Percentiles rank a stretch among this genome's conserved stretches.
Evolutionary conservation across 805 yeast genomes (phyloP).

Genomic region (Yamadazyma paraphyllophila): DNA sequence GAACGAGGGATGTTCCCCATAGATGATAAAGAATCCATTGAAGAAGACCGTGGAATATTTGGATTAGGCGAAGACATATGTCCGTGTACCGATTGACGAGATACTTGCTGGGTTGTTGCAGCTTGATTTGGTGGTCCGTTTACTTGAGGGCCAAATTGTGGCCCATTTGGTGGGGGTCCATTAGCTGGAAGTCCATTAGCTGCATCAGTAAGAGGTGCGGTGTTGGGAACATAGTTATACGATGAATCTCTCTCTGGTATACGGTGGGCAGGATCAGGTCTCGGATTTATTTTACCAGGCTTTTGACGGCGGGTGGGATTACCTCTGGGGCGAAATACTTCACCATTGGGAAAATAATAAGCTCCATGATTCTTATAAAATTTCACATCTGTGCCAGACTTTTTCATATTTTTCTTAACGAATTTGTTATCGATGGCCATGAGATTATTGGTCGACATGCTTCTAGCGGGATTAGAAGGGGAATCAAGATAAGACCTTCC

Average conservation of each 20-base stretch:
- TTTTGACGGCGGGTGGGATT: conserved; percentile 39
- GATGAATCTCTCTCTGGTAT: neutral
- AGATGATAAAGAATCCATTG: conserved; percentile 3
- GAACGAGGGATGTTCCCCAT: conserved; percentile 7
- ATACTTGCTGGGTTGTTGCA: conserved; percentile 1
- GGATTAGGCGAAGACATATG: conserved; percentile 1
- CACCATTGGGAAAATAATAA: conserved; percentile 53
- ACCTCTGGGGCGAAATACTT: conserved; percentile 47
- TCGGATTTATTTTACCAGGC: conserved; percentile 28
- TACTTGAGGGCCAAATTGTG: neutral
- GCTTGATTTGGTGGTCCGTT: neutral
- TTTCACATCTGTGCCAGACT: conserved; percentile 6
- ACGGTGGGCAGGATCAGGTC: neutral
- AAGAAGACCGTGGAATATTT: conserved; percentile 4
- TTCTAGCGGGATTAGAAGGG: conserved; percentile 17
- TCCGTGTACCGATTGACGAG: conserved; percentile 2
- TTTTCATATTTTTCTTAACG: conserved; percentile 34
- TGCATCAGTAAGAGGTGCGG: neutral
- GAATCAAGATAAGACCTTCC: neutral
- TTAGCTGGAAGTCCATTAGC: no score
- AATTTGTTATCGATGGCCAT: conserved; percentile 39
- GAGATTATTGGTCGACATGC: conserved; percentile 39
- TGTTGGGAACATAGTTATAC: neutral
- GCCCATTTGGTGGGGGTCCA: neutral
- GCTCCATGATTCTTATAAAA: conserved; percentile 19